phyloP scores from a whole-genome alignment of 108 stramenopile species.

The Nitzschia sp. region DNA sequence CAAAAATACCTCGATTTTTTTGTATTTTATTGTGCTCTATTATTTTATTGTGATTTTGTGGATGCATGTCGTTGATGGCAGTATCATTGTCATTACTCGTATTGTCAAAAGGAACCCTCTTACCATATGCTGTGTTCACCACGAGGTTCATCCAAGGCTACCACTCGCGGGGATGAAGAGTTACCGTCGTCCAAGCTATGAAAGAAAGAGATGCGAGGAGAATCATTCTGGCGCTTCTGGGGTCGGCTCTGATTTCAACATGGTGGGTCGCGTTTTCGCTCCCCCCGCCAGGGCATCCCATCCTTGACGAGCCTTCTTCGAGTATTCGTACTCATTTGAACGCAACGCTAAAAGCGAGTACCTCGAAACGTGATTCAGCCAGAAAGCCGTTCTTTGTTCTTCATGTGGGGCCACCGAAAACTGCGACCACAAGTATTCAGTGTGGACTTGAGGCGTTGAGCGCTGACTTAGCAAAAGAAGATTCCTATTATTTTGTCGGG shows the following conservation, averaged over 20 bases:
- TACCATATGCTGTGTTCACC: no score
- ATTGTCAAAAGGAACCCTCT: no score
- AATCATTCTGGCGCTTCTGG: not conserved
- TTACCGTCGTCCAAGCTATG: not conserved
- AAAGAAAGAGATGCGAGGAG: slow-evolving; percentile 1
- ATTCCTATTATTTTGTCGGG: slow-evolving; percentile 24
- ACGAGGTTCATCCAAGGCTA: not conserved
- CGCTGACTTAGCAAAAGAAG: slow-evolving; percentile 7
- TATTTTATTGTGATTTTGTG: no score
- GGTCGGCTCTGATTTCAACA: not conserved
- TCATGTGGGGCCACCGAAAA: slow-evolving; percentile 34
- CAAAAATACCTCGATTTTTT: no score
- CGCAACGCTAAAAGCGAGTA: not conserved
- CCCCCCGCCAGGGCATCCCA: not conserved
- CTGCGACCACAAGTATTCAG: slow-evolving; percentile 28
- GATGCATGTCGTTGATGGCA: no score
- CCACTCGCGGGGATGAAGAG: not conserved
- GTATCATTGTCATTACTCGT: no score
- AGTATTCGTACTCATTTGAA: not conserved
- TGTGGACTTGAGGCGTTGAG: slow-evolving; percentile 20
- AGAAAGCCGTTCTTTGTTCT: slow-evolving; percentile 23
- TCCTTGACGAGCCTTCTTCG: no score
- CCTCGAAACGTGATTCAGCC: not conserved
- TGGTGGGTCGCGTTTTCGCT: slow-evolving; percentile 4
- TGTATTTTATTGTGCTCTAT: no score